Percentiles rank a stretch among this genome's conserved stretches.
These are phyloP conservation scores for Podospora bellae-mahoneyi DNA, from an alignment of 495 filamentous ascomycete species.

Conservation along the genomic window DNA sequence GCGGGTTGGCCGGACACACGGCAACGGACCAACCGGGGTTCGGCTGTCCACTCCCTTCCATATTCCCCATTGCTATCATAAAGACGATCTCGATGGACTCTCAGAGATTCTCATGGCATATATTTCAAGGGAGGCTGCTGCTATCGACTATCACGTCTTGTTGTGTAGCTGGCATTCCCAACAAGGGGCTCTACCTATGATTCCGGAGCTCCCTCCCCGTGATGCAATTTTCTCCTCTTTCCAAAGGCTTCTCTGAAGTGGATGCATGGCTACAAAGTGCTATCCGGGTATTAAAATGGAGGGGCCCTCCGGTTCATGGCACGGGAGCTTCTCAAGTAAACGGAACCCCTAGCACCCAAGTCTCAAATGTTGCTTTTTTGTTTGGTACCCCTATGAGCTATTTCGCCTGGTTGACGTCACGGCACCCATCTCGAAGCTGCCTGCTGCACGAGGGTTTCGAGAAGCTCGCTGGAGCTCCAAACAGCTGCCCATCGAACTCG, in stretches of 20 bases:
- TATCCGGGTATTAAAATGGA: background rate
- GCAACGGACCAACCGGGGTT: constrained; percentile 24
- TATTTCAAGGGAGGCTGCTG: too few relatives aligned
- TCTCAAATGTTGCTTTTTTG: background rate
- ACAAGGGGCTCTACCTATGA: background rate
- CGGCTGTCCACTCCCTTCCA: constrained; percentile 9
- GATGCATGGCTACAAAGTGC: background rate
- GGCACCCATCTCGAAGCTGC: background rate
- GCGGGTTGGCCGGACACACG: constrained; percentile 23
- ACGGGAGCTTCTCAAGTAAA: background rate
- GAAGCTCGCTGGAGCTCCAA: background rate
- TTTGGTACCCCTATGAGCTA: background rate
- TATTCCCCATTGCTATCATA: background rate
- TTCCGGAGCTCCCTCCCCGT: background rate
- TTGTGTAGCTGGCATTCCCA: background rate
- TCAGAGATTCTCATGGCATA: background rate
- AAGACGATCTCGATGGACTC: background rate
- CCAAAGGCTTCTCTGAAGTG: background rate
- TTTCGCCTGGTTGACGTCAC: constrained; percentile 6
- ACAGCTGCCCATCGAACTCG: too few relatives aligned
- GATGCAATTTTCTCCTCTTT: background rate
- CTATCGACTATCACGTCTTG: too few relatives aligned
- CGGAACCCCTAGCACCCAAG: background rate
- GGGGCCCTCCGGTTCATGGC: background rate
- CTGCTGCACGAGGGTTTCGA: background rate